Base-by-base conservation (phyloP, 352 stramenopile genomes). In the Phytophthora fragariaefolia region DNA sequence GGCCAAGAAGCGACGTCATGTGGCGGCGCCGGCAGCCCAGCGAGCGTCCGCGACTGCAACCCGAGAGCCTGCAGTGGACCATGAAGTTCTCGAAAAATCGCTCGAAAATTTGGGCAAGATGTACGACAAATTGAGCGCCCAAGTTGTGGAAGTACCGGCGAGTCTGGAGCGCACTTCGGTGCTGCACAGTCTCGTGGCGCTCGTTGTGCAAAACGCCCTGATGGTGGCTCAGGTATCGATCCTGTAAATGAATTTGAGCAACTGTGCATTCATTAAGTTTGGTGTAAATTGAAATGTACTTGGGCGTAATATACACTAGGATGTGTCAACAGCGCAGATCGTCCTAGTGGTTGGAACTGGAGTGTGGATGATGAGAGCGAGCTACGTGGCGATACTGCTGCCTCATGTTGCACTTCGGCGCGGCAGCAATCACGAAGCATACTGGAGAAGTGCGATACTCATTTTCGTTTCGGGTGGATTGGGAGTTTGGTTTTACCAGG, bases 301-400 rank as follows among this genome's bases (percentile, higher is more conserved):
- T 20, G 27, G 17, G 22, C 27, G 18, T 15, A 12, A n/a, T 36
- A 18, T 55, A 4, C 38, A 46, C 3, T 36, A 89, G 80, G 52
- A 52, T 26, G 63, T 83, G 6, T 60, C 53, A 10, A 69, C 7
- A 5, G n/a, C 66, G 5, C 73, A 88, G 46, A 54, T 80, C 6
- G 20, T 54, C 17, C 13, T 80, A n/a, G 26, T 76, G 13, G 22
- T 58, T 22, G 69, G 59, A 43, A 70, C 77, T 18, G 69, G 49
- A 15, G 34, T 89, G 12, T 90, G 82, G 82, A 73, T 89, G 24
- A 74, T 63, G 13, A 66, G 79, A 23, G 43, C 51, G 0, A 64
- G 60, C 10, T 36, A 82, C 8, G 38, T 76, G 27, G 53, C 5
- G 43, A 64, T 53, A 23, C 71, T 67, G 17, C 24, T 72, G 12